Conservation (phyloP, 2,329 filamentous ascomycete species). For the Cryoendolithus antarcticus region DNA sequence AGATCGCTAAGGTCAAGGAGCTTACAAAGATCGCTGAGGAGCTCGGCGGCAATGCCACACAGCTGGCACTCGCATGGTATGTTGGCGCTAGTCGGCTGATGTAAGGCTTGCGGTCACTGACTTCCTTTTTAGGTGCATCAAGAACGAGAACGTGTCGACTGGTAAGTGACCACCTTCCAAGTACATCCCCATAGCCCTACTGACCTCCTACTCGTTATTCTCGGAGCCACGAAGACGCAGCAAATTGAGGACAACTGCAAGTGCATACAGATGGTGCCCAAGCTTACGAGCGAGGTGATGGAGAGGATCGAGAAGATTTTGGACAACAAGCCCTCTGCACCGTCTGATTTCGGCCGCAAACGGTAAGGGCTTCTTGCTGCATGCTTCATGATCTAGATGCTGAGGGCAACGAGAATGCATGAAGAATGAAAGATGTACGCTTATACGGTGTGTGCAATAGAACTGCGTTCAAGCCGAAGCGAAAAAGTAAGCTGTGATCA, state of each 20-base stretch:
- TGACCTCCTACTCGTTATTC: slow-evolving; percentile 30
- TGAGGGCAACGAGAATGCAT: background rate
- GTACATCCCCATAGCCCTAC: too few relatives aligned
- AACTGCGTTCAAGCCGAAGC: slow-evolving; percentile 4
- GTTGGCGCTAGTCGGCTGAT: slow-evolving; percentile 10
- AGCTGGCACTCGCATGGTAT: slow-evolving; percentile 47
- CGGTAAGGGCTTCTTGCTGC: slow-evolving; percentile 14
- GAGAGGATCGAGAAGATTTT: slow-evolving; percentile 33
- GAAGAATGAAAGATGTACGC: background rate
- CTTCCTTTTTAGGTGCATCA: slow-evolving; percentile 23
- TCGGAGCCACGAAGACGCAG: slow-evolving; percentile 37
- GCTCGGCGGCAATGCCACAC: slow-evolving; percentile 35
- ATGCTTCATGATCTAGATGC: background rate
- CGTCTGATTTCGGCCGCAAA: slow-evolving; percentile 23
- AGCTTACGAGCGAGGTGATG: slow-evolving; percentile 28
- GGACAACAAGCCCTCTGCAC: slow-evolving; percentile 26
- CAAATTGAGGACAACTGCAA: slow-evolving; percentile 39
- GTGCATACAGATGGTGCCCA: slow-evolving; percentile 30
- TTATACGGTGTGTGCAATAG: background rate
- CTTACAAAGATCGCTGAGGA: slow-evolving; percentile 38
- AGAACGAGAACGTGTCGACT: slow-evolving; percentile 45
- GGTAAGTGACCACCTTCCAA: too few relatives aligned
- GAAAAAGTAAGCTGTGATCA: slow-evolving; percentile 4
- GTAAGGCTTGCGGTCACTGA: background rate
- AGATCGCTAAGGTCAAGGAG: slow-evolving; percentile 47